Conservation (phyloP, 345 rosid genomes). For the Arabidopsis suecica region DNA sequence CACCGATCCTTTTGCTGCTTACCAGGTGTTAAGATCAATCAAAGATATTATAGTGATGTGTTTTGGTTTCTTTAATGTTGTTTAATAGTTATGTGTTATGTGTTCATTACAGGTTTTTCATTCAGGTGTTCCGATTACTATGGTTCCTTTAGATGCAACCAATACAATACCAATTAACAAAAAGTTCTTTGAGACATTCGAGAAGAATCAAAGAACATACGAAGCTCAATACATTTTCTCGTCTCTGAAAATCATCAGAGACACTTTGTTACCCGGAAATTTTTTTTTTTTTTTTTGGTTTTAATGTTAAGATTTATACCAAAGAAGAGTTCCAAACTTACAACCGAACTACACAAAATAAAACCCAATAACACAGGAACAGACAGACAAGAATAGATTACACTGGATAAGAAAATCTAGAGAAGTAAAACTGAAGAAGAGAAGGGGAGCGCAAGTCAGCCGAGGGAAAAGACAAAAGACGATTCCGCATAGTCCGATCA, state of each 20-base stretch:
- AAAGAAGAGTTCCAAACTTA: no score
- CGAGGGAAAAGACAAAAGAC: no score
- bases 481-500: no score
- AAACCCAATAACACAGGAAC: no score
- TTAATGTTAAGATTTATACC: no score
- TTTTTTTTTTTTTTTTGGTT: no score
- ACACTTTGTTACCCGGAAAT: slow-evolving; percentile 55
- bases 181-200: slow-evolving; percentile 65
- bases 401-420: no score
- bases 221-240: slow-evolving; percentile 79
- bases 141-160: slow-evolving; percentile 91
- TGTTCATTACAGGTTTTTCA: slow-evolving; percentile 66
- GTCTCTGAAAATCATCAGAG: slow-evolving; percentile 75
- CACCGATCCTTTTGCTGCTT: slow-evolving; percentile 88
- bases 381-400: no score
- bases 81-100: slow-evolving; percentile 68
- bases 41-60: not conserved
- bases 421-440: no score
- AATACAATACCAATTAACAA: slow-evolving; percentile 73
- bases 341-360: no score
- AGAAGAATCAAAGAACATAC: slow-evolving; percentile 61
- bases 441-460: no score
- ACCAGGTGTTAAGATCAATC: slow-evolving; percentile 53
- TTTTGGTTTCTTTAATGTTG: not conserved
- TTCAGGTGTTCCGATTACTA: slow-evolving; percentile 82